Evolutionary conservation across 1,139 yeast genomes (phyloP).

Genomic region (Taphrina sp.): DNA sequence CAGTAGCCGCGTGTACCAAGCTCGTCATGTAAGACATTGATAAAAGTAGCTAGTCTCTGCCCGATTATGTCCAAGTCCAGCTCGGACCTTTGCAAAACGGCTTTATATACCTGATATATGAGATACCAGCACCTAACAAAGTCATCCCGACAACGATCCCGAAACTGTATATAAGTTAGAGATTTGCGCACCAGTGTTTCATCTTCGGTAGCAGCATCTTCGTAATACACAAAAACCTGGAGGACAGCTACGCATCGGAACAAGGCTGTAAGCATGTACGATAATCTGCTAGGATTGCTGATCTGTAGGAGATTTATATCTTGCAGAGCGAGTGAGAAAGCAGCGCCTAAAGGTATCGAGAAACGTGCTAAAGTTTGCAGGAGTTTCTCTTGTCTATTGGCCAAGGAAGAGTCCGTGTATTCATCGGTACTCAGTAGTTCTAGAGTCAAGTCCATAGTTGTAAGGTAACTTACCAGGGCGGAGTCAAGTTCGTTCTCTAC

Average conservation of each 20-base stretch:
- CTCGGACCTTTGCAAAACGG: conserved; percentile 36
- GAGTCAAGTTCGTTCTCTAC: neutral
- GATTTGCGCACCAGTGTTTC: conserved; percentile 43
- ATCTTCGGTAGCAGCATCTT: conserved; percentile 45
- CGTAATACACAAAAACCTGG: conserved; percentile 48
- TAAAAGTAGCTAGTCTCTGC: conserved; percentile 36
- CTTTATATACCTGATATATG: conserved; percentile 42
- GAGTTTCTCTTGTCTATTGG: neutral
- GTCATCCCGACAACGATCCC: conserved; percentile 54
- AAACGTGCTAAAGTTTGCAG: neutral
- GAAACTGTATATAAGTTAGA: conserved; percentile 44
- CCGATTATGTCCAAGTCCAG: conserved; percentile 37
- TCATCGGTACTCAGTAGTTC: neutral
- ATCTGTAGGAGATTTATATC: neutral
- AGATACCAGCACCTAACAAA: conserved; percentile 51
- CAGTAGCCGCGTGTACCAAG: conserved; percentile 71
- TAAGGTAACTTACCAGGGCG: neutral
- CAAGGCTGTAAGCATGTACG: too few relatives aligned
- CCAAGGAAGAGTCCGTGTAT: neutral
- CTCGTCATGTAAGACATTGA: conserved; percentile 65
- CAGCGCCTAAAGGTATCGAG: neutral
- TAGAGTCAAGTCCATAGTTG: neutral
- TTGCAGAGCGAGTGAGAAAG: too few relatives aligned
- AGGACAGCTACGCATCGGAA: conserved; percentile 47
- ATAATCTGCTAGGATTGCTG: too few relatives aligned